Evolutionary conservation across 768 basidiomycete genomes (phyloP), one percentile per base, ranked within the genome.

Genomic region (Strobilomyces confusus): DNA sequence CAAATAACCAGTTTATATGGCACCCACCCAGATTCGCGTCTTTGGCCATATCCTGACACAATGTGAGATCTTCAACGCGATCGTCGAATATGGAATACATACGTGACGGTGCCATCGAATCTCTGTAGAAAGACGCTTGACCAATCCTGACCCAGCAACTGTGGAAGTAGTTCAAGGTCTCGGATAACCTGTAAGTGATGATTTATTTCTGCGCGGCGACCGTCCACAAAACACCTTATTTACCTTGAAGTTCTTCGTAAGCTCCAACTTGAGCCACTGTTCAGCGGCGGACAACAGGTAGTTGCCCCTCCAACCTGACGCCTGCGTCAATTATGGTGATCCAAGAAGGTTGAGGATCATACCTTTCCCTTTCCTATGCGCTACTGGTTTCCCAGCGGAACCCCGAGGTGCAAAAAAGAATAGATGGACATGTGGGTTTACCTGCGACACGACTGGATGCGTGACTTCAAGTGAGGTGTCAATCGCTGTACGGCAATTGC

Each of bases 181-280:
- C 97, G 87, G 54, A 99, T 99, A 47, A 98, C 77, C 79, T 84
- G 59, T 36, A 54, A 45, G n/a, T 15, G 26, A 43, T 17, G 44
- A 40, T 46, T 20, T 30, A 48, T 32, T 36, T 49, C 46, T 9
- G 9, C 14, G 17, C 40, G 32, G 17, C 5, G 23, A 52, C 22
- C 19, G 19, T 2, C 13, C 6, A 44, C 6, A 6, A 13, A 5
- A 41, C 17, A 14, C 33, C 8, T 19, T 33, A 38, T 44, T 36
- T 52, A 75, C 90, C 73, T 91, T 93, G 79, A 95, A 95, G 65
- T 98, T 97, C 77, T 98, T 98, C 5, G 92, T 90, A 13, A 99
- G 75, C 66, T 98, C 95, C 40, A 97, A 81, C 68, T 98, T 98
- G 55, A 97, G 77, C 83, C 90, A 94, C 60, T 95, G 94, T 68